Evolutionary conservation across 2,329 filamentous ascomycete genomes (phyloP).

Genomic region (Aspergillus calidoustus): DNA sequence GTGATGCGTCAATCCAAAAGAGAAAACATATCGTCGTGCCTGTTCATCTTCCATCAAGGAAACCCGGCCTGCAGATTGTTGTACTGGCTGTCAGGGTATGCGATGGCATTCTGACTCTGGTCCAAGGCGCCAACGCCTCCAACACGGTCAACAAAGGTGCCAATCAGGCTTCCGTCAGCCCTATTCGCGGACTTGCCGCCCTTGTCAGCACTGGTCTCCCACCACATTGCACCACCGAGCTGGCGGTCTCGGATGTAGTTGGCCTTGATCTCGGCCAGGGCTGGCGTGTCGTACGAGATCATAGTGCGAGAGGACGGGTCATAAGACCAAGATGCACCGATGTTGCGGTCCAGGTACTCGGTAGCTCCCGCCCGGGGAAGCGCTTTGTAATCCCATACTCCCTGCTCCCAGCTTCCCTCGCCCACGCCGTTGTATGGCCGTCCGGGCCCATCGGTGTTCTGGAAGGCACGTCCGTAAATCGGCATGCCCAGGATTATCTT

Average conservation of each 20-base stretch:
- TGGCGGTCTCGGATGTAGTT: conserved; percentile 67
- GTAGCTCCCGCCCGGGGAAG: conserved; percentile 71
- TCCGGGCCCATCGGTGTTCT: conserved; percentile 77
- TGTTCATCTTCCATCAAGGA: conserved; percentile 13
- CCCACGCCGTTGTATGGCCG: conserved; percentile 73
- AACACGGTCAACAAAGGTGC: conserved; percentile 51
- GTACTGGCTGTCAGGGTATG: conserved; percentile 47
- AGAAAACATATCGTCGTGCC: not conserved
- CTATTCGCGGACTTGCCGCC: conserved; percentile 50
- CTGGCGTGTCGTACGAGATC: conserved; percentile 70
- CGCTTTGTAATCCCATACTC: conserved; percentile 86
- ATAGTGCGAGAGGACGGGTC: conserved; percentile 65
- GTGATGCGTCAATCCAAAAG: not conserved
- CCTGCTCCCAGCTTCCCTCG: conserved; percentile 76
- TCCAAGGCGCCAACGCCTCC: conserved; percentile 41
- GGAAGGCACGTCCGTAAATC: conserved; percentile 88
- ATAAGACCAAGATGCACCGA: conserved; percentile 79
- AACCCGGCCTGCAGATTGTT: conserved; percentile 43
- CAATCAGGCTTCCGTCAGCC: conserved; percentile 67
- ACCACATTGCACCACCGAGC: conserved; percentile 94
- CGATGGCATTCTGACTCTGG: conserved; percentile 39
- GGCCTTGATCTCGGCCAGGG: conserved; percentile 71
- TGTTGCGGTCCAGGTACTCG: conserved; percentile 66
- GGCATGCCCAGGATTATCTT: conserved; percentile 95
- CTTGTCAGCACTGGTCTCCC: conserved; percentile 84